phyloP scores from a whole-genome alignment of 148 eudicot species.

The Dysphania ambrosioides region DNA sequence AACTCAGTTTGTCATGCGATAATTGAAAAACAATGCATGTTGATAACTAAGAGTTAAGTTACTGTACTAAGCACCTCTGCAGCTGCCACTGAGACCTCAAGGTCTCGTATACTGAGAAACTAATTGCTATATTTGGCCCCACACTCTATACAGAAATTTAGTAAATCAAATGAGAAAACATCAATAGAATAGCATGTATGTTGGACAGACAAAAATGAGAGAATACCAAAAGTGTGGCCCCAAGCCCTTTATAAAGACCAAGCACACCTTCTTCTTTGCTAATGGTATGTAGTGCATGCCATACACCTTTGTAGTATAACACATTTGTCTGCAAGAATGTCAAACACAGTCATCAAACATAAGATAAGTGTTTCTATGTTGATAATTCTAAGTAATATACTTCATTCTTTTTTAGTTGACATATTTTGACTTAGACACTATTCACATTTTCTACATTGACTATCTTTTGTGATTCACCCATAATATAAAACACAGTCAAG shows the following conservation, averaged over 20 bases:
- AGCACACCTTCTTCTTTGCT: constrained; percentile 66
- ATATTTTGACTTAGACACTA: too few relatives aligned
- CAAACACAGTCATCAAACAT: background rate
- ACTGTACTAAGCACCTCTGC: constrained; percentile 45
- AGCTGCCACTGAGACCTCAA: constrained; percentile 68
- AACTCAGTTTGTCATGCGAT: background rate
- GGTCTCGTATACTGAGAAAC: constrained; percentile 91
- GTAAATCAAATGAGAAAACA: constrained; percentile 5
- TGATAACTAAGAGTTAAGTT: background rate
- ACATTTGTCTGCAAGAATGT: constrained; percentile 64
- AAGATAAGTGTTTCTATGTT: background rate
- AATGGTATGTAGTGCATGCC: constrained; percentile 77
- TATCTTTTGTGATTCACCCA: too few relatives aligned
- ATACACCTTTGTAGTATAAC: constrained; percentile 73
- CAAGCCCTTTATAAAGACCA: constrained; percentile 96
- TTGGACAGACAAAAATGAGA: constrained; percentile 4
- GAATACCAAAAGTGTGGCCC: constrained; percentile 80
- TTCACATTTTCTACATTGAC: too few relatives aligned
- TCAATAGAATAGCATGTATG: background rate
- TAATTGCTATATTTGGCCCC: constrained; percentile 93
- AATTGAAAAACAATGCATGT: background rate
- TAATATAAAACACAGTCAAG: too few relatives aligned
- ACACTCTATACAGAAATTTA: constrained; percentile 59
- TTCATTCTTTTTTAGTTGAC: too few relatives aligned
- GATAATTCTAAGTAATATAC: background rate